These are phyloP conservation scores for Sugiyamaella paludigena DNA, from an alignment of 1,139 yeast species.

Conservation along the genomic window DNA sequence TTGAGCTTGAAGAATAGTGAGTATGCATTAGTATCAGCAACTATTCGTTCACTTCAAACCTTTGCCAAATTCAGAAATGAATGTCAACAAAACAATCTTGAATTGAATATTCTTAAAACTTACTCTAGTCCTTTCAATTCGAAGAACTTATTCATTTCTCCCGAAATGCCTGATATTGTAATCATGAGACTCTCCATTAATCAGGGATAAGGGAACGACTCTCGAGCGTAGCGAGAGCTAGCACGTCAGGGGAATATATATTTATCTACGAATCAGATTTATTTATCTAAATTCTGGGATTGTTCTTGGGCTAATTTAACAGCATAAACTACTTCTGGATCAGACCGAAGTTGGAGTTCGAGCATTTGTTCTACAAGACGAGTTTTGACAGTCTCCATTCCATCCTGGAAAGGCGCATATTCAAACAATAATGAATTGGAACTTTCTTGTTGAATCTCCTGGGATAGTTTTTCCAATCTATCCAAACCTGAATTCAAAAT, in stretches of 20 bases:
- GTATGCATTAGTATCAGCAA: slow-evolving; percentile 49
- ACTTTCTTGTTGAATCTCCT: slow-evolving; percentile 14
- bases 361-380: slow-evolving; percentile 17
- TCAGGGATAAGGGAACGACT: background rate
- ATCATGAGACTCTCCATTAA: slow-evolving; percentile 14
- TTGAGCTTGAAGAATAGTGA: slow-evolving; percentile 14
- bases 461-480: slow-evolving; percentile 11
- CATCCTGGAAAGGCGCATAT: slow-evolving; percentile 16
- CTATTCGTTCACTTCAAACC: slow-evolving; percentile 65
- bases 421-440: slow-evolving; percentile 17
- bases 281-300: background rate
- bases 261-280: background rate
- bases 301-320: background rate
- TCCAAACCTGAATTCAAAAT: slow-evolving; percentile 10
- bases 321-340: slow-evolving; percentile 25
- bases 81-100: slow-evolving; percentile 33
- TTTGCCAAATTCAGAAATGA: slow-evolving; percentile 51
- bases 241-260: too few relatives aligned
- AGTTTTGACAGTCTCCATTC: slow-evolving; percentile 7
- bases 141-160: slow-evolving; percentile 24
- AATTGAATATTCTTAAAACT: slow-evolving; percentile 33
- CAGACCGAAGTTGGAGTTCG: slow-evolving; percentile 20
- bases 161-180: slow-evolving; percentile 24
- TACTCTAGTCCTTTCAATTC: slow-evolving; percentile 23
- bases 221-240: background rate